A percentile compares a stretch with the other conserved stretches of the same genome.
Evolutionary conservation across 2,329 filamentous ascomycete species (phyloP).

Genomic region (Fusarium temperatum): DNA sequence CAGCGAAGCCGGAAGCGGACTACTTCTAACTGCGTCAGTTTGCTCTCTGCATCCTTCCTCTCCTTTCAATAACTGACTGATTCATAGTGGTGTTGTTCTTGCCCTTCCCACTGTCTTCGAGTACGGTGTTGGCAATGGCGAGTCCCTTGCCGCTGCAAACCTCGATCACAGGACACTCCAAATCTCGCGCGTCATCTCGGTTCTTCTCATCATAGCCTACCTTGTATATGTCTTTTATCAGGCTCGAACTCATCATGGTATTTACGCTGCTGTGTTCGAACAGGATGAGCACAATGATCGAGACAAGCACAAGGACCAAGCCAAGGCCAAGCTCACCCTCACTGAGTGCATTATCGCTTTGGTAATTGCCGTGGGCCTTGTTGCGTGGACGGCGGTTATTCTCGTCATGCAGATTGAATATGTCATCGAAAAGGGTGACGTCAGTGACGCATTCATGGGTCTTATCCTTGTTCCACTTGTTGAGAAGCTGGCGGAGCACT

Average conservation of each 20-base stretch:
- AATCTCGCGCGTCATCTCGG: constrained; percentile 75
- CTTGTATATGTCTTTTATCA: constrained; percentile 76
- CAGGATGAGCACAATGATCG: constrained; percentile 73
- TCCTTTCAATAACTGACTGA: constrained; percentile 44
- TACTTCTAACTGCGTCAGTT: constrained; percentile 80
- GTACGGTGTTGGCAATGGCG: constrained; percentile 51
- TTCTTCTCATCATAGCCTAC: constrained; percentile 77
- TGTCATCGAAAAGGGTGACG: constrained; percentile 56
- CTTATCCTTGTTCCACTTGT: constrained; percentile 83
- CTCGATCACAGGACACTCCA: constrained; percentile 64
- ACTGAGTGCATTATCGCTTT: constrained; percentile 76
- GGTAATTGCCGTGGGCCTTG: constrained; percentile 69
- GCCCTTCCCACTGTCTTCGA: constrained; percentile 65
- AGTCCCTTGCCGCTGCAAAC: constrained; percentile 42
- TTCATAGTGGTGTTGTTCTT: constrained; percentile 47
- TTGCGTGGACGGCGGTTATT: constrained; percentile 77
- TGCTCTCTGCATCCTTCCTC: not conserved
- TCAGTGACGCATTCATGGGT: constrained; percentile 67
- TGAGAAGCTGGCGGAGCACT: constrained; percentile 86
- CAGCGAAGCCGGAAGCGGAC: constrained; percentile 79
- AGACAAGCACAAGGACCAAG: constrained; percentile 68
- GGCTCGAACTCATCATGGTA: constrained; percentile 77
- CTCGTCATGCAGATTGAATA: constrained; percentile 77
- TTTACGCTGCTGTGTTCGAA: constrained; percentile 79
- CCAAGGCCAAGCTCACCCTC: constrained; percentile 76